A percentile compares a stretch with the other conserved stretches of the same genome.
These are phyloP conservation scores for Craspedostauros australis DNA, from an alignment of 108 stramenopile species.

Conservation along the genomic window DNA sequence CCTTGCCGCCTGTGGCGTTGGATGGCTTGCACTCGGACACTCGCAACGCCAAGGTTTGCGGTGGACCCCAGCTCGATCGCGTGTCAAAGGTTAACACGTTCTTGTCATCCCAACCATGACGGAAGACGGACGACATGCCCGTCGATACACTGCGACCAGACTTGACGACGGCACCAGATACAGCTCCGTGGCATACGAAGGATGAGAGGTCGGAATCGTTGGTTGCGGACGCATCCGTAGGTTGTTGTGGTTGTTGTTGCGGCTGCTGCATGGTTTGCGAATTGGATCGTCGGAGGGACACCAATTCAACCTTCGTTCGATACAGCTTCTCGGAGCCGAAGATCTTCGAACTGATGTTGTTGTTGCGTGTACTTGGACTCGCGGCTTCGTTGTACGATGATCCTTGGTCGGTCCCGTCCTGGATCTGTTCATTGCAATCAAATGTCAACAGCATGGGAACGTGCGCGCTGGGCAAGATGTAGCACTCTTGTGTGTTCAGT, in stretches of 20 bases:
- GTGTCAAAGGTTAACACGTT: slow-evolving; percentile 55
- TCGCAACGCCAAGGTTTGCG: slow-evolving; percentile 61
- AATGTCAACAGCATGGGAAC: slow-evolving; percentile 79
- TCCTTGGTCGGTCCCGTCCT: slow-evolving; percentile 2
- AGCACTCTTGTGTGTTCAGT: slow-evolving; percentile 64
- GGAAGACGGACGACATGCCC: neutral
- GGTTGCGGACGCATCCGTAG: neutral
- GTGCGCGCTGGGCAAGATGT: slow-evolving; percentile 82
- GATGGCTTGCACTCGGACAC: slow-evolving; percentile 36
- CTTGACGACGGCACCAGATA: slow-evolving; percentile 56
- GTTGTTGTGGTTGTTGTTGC: neutral
- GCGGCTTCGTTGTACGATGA: no score
- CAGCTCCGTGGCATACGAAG: slow-evolving; percentile 49
- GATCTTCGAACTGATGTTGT: neutral
- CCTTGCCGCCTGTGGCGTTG: no score
- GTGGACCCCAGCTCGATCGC: slow-evolving; percentile 74
- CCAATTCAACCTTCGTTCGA: slow-evolving; percentile 53
- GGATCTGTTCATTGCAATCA: slow-evolving; percentile 28
- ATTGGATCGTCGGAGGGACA: slow-evolving; percentile 4
- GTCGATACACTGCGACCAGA: slow-evolving; percentile 22
- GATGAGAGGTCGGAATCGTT: slow-evolving; percentile 12
- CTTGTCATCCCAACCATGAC: slow-evolving; percentile 37
- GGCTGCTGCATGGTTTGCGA: no score
- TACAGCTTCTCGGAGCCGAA: slow-evolving; percentile 44
- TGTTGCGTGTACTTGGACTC: neutral